Conservation (phyloP, 306 rosid species). For the Dryas drummondii region DNA sequence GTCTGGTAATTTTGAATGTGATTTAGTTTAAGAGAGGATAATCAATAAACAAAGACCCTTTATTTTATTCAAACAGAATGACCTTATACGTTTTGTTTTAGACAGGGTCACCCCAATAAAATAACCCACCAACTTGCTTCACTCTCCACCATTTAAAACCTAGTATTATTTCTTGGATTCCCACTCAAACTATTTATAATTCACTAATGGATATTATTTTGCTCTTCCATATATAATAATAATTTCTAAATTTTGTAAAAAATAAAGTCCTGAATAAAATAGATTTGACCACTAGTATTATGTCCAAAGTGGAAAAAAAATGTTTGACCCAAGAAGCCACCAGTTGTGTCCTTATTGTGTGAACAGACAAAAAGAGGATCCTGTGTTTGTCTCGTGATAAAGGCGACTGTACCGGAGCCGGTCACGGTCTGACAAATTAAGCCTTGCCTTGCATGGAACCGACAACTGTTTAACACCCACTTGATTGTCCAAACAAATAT, state of each 20-base stretch:
- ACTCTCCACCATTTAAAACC: background rate
- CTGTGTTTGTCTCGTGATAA: constrained; percentile 27
- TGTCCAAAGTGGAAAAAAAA: constrained; percentile 21
- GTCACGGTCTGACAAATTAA: constrained; percentile 13
- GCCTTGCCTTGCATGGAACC: background rate
- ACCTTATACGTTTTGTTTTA: background rate
- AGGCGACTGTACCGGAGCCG: constrained; percentile 33
- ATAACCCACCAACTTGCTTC: constrained; percentile 4
- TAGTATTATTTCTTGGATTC: constrained; percentile 1
- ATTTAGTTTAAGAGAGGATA: background rate
- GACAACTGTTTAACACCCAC: constrained; percentile 24
- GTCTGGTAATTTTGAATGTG: background rate
- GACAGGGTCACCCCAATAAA: background rate
- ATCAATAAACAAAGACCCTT: background rate
- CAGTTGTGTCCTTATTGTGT: background rate
- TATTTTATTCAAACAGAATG: background rate
- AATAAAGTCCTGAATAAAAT: constrained; percentile 1
- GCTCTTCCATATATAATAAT: background rate
- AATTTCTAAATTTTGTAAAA: background rate
- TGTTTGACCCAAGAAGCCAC: constrained; percentile 29
- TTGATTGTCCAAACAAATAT: background rate
- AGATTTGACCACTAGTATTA: constrained; percentile 35
- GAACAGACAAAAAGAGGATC: constrained; percentile 20
- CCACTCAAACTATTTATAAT: background rate
- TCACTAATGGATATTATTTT: background rate